Evolutionary conservation across 139 green algal species (phyloP).

Genomic region (Picochlorum costavermella): DNA sequence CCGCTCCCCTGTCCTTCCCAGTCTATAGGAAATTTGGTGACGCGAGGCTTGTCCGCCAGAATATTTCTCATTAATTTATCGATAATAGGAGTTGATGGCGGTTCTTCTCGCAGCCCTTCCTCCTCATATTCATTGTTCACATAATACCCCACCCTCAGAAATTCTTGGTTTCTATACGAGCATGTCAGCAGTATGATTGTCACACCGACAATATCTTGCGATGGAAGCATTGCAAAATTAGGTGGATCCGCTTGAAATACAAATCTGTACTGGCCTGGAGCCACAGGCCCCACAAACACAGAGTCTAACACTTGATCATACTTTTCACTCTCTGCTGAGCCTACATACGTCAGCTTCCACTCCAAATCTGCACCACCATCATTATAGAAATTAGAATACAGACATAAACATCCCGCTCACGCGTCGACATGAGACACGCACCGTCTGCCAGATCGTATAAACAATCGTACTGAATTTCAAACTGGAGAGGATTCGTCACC

Average conservation of each 20-base stretch:
- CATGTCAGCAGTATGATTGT: conserved; percentile 94
- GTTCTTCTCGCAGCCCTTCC: conserved; percentile 72
- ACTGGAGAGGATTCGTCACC: conserved; percentile 75
- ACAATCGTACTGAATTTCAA: conserved; percentile 97
- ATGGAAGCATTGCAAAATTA: conserved; percentile 63
- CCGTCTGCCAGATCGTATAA: conserved; percentile 60
- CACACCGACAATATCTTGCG: conserved; percentile 79
- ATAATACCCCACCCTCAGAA: conserved; percentile 90
- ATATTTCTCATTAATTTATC: conserved; percentile 64
- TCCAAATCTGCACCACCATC: conserved; percentile 68
- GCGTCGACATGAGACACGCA: conserved; percentile 18
- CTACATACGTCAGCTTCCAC: conserved; percentile 95
- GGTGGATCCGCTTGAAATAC: conserved; percentile 81
- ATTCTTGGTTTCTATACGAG: conserved; percentile 77
- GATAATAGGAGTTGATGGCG: conserved; percentile 58
- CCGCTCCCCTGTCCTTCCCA: conserved; percentile 22
- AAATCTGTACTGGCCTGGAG: conserved; percentile 82
- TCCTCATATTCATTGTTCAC: conserved; percentile 93
- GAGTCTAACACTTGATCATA: conserved; percentile 92
- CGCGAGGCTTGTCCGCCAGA: conserved; percentile 82
- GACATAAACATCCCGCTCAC: background rate
- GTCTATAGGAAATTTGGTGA: conserved; percentile 75
- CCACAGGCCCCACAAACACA: conserved; percentile 86
- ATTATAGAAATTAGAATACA: background rate
- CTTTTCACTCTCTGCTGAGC: conserved; percentile 81